Evolutionary conservation across 2,329 filamentous ascomycete genomes (phyloP).

Genomic region (Huntiella decipiens): DNA sequence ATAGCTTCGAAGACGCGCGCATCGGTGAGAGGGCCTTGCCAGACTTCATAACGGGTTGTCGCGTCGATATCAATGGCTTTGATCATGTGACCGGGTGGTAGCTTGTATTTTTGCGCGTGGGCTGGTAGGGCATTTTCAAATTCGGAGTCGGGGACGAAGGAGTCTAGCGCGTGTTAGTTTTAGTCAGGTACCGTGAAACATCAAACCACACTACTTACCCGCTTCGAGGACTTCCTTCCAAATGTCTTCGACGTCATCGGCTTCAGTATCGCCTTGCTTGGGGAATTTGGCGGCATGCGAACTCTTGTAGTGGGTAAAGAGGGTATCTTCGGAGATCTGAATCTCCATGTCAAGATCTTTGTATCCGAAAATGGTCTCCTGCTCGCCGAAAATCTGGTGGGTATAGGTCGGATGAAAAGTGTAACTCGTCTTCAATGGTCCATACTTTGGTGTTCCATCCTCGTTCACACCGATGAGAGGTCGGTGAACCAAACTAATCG

Average conservation of each 20-base stretch:
- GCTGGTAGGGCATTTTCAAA: too few species aligned
- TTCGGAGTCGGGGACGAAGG: too few species aligned
- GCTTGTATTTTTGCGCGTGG: background rate
- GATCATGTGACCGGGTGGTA: slow-evolving; percentile 8
- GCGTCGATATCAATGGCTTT: background rate
- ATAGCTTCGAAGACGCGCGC: slow-evolving; percentile 50
- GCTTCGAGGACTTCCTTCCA: slow-evolving; percentile 8
- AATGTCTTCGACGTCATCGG: slow-evolving; percentile 8
- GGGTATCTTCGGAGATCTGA: slow-evolving; percentile 38
- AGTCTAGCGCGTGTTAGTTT: slow-evolving; percentile 45
- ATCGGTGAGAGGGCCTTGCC: slow-evolving; percentile 59
- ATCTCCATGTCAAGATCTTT: slow-evolving; percentile 60
- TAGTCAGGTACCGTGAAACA: background rate
- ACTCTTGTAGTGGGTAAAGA: slow-evolving; percentile 4
- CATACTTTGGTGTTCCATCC: slow-evolving; percentile 22
- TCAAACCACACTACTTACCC: background rate
- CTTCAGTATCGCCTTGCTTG: slow-evolving; percentile 8
- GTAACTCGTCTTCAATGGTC: slow-evolving; percentile 27
- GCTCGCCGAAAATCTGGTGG: slow-evolving; percentile 83
- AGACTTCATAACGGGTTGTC: slow-evolving; percentile 48
- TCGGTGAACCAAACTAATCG: slow-evolving; percentile 35
- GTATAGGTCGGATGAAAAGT: slow-evolving; percentile 75
- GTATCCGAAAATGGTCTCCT: slow-evolving; percentile 82
- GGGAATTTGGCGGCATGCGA: slow-evolving; percentile 5
- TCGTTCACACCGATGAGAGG: slow-evolving; percentile 20